Conservation (phyloP, 2,329 filamentous ascomycete genomes). For the Aschersonia sp. region DNA sequence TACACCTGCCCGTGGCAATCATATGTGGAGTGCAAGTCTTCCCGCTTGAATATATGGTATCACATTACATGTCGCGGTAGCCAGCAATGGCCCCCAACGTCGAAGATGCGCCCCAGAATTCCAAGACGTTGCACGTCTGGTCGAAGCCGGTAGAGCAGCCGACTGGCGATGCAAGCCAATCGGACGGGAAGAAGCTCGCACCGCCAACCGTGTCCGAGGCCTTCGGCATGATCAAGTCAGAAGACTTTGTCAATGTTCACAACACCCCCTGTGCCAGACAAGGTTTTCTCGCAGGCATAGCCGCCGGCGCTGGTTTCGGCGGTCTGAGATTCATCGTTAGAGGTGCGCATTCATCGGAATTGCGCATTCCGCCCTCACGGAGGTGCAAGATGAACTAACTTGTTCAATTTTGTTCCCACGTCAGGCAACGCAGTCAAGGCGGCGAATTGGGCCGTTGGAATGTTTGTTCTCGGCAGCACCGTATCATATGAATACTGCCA, state of each 20-base stretch:
- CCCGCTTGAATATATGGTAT: slow-evolving; percentile 3
- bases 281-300: slow-evolving; percentile 71
- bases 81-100: slow-evolving; percentile 19
- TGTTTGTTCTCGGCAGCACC: slow-evolving; percentile 56
- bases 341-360: slow-evolving; percentile 32
- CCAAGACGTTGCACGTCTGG: slow-evolving; percentile 22
- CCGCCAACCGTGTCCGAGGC: slow-evolving; percentile 38
- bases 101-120: slow-evolving; percentile 11
- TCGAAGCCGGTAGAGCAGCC: slow-evolving; percentile 17
- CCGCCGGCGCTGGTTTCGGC: slow-evolving; percentile 60
- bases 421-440: slow-evolving; percentile 29
- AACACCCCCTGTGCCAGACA: slow-evolving; percentile 74
- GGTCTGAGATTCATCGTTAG: slow-evolving; percentile 59
- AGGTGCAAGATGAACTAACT: background rate
- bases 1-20: too few relatives aligned
- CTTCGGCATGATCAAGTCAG: slow-evolving; percentile 48
- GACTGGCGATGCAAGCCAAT: slow-evolving; percentile 7
- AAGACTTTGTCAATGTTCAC: slow-evolving; percentile 60
- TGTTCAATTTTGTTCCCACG: background rate
- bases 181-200: slow-evolving; percentile 8
- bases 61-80: slow-evolving; percentile 11
- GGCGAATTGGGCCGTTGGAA: slow-evolving; percentile 74
- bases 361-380: background rate
- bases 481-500: slow-evolving; percentile 76
- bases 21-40: background rate